Evolutionary conservation across 1,284 basidiomycete genomes (phyloP), one percentile per base, ranked within the genome.

Genomic region (Ustilago tritici): DNA sequence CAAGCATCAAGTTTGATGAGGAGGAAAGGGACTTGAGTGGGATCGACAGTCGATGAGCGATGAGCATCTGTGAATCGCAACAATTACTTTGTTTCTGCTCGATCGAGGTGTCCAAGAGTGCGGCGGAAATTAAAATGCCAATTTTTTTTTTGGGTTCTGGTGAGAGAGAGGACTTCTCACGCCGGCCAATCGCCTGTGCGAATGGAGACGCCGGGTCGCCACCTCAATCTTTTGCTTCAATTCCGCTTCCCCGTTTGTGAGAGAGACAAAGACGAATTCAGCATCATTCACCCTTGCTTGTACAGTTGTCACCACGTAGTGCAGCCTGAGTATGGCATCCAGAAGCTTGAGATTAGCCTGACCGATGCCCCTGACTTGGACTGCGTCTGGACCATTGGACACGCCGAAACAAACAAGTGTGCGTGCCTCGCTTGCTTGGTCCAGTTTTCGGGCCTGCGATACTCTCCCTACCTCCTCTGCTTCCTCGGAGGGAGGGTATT

Each of bases 311-410:
- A 38, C 5, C 7, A 3, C 6, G 43, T 19, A n/a, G n/a, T 19
- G 17, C 14, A 36, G 31, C 47, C 23, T 23, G 23, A 23, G 23
- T 23, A 23, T 23, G 23, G 23, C 23, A 65, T 59, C 63, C 63
- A 55, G 56, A 65, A 49, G 38, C 34, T 28, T 36, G 36, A 23
- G 23, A 23, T 23, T 23, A 23, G 23, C 36, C 43, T 55, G 52
- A 41, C 55, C 63, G 49, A 59, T 35, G 41, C 63, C 56, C 63
- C 63, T 65, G 63, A 65, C 31, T 65, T 54, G 32, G 32, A 36
- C 56, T 32, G 32, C 23, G 54, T 41, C 28, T n/a, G 3, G 56
- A 46, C 47, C 31, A 0, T 23, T 15, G 23, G 31, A 17, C 47
- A 50, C 28, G 31, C 47, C 31, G 5, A 28, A 17, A 6, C 4